Evolutionary conservation across 306 rosid genomes (phyloP), one percentile per base, ranked within the genome.

Genomic region (Rosa chinensis): DNA sequence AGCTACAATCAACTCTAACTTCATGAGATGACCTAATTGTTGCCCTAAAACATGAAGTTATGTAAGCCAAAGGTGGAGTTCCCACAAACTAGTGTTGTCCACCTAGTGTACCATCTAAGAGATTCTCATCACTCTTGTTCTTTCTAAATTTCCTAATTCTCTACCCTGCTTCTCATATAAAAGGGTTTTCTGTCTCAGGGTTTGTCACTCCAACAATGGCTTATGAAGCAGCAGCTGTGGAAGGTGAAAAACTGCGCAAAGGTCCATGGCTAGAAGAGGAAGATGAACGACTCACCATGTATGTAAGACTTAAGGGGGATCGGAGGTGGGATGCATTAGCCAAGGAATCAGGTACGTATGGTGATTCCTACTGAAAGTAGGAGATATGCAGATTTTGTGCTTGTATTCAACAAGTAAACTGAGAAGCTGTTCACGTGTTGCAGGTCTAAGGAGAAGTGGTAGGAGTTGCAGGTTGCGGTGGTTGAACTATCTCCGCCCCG

Each of bases 381-480:
- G 39, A 76, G 70, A 43, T 4, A 14, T 66, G 63, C 13, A 56
- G 14, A 6, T 3, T n/a, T 56, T 53, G 61, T 23, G 55, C 8
- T 6, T 17, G n/a, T 8, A 25, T 17, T 4, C 21, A 28, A 2
- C 9, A 53, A 35, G 37, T 8, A 35, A 52, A 49, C 35, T 23
- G 44, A 70, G 28, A 70, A n/a, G 17, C 63, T 48, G 37, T 20
- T 25, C 17, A 14, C 43, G n/a, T 42, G 35, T 66, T 52, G 52
- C 64, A 91, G 98, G 97, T 8, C 86, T 93, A 4, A 82, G 66
- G 84, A 90, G 98, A 81, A 89, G 92, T 85, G 97, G 98, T 43
- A 90, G 89, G 82, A 93, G 98, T 73, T 93, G 98, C 80, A 90
- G 98, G 81, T 80, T 91, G 75, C 78, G 97, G 83, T 91, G 95